These are phyloP conservation scores for Cynanchum wilfordii DNA, from an alignment of 257 asterid genomes.

Conservation along the genomic window DNA sequence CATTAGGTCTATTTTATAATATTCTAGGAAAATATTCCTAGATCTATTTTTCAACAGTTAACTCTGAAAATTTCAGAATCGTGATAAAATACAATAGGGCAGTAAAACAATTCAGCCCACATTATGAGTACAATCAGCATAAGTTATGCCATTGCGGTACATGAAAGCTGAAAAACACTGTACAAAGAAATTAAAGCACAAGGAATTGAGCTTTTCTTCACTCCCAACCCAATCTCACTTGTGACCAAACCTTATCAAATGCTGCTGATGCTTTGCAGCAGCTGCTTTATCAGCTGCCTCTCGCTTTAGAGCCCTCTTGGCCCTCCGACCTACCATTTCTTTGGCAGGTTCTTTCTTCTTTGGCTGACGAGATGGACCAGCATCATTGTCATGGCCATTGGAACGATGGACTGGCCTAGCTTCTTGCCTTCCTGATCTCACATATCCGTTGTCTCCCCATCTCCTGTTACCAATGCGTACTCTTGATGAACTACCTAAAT, in stretches of 20 bases:
- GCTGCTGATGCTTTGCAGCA: conserved; percentile 66
- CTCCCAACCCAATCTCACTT: conserved; percentile 9
- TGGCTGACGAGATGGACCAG: conserved; percentile 70
- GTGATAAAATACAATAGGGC: not conserved
- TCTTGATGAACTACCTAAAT: conserved; percentile 43
- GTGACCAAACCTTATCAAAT: conserved; percentile 52
- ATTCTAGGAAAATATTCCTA: no score
- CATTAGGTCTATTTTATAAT: no score
- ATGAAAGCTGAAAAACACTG: conserved; percentile 11
- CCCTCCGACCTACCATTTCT: conserved; percentile 63
- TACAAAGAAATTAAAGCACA: conserved; percentile 13
- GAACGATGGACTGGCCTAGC: conserved; percentile 53
- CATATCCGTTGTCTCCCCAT: conserved; percentile 86
- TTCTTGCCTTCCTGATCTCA: conserved; percentile 77
- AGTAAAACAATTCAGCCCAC: conserved; percentile 11
- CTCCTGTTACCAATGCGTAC: conserved; percentile 66
- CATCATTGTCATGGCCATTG: conserved; percentile 26
- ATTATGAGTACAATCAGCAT: not conserved
- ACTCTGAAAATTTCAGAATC: not conserved
- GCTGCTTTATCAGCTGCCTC: conserved; percentile 83
- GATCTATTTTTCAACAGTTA: no score
- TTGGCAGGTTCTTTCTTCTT: conserved; percentile 50
- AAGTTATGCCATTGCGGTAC: conserved; percentile 7
- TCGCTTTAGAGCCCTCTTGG: conserved; percentile 69
- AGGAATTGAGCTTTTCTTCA: conserved; percentile 1